These are phyloP conservation scores for Cercospora zeina DNA, from an alignment of 2,329 filamentous ascomycete genomes.

Conservation along the genomic window DNA sequence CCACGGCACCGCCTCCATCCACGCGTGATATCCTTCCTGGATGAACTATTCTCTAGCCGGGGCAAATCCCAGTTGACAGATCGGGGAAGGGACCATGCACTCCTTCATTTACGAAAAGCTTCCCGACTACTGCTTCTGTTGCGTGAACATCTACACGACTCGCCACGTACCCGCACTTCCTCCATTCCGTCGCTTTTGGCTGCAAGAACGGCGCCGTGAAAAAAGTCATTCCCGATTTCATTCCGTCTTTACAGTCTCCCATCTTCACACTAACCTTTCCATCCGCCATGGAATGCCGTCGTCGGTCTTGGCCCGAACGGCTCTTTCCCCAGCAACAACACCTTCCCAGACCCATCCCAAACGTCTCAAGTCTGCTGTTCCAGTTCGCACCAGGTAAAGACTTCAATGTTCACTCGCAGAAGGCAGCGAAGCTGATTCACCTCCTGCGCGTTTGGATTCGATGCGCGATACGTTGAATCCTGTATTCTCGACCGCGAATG, in stretches of 20 bases:
- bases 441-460: constrained; percentile 18
- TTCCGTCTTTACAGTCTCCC: not conserved
- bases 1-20: too few species aligned
- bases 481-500: constrained; percentile 17
- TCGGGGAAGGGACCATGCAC: too few species aligned
- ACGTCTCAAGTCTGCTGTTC: constrained; percentile 46
- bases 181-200: constrained; percentile 48
- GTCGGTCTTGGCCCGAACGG: constrained; percentile 41
- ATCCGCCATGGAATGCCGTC: constrained; percentile 40
- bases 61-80: too few species aligned
- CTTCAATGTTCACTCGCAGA: constrained; percentile 25
- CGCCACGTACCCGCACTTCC: constrained; percentile 44
- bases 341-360: constrained; percentile 35
- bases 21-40: too few species aligned
- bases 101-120: constrained; percentile 46
- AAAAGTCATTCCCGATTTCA: not conserved
- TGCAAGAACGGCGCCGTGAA: constrained; percentile 46
- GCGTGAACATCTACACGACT: constrained; percentile 42
- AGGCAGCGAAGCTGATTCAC: constrained; percentile 12
- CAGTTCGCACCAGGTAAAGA: constrained; percentile 42
- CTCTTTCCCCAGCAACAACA: constrained; percentile 42
- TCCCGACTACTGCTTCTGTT: constrained; percentile 40
- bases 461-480: constrained; percentile 24
- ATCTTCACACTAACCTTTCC: not conserved
- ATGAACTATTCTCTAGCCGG: too few species aligned